These are phyloP conservation scores for Pezicula neosporulosa DNA, from an alignment of 2,329 filamentous ascomycete genomes.

Conservation along the genomic window DNA sequence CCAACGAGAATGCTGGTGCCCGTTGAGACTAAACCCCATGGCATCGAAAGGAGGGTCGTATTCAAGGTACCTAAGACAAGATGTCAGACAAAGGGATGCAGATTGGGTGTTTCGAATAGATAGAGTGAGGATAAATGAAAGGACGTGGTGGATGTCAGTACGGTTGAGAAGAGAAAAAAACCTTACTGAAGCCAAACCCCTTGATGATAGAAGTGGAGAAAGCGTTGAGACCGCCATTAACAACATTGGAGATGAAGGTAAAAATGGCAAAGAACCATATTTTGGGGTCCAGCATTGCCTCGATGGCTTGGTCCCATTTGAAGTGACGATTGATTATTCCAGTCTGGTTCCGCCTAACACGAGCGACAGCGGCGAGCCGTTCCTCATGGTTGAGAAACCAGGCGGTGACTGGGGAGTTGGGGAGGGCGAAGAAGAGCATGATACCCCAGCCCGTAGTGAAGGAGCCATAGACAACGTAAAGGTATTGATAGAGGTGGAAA, in stretches of 20 bases:
- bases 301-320: conserved; percentile 42
- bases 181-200: conserved; percentile 32
- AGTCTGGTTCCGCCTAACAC: conserved; percentile 51
- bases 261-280: conserved; percentile 23
- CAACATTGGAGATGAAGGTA: conserved; percentile 17
- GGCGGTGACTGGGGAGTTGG: conserved; percentile 44
- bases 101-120: too few relatives aligned
- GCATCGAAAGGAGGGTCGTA: too few relatives aligned
- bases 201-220: conserved; percentile 33
- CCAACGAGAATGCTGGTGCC: too few relatives aligned
- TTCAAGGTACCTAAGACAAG: too few relatives aligned
- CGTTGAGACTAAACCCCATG: too few relatives aligned
- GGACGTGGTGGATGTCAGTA: too few relatives aligned
- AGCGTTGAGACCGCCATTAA: conserved; percentile 19
- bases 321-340: conserved; percentile 48
- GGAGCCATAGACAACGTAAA: too few relatives aligned
- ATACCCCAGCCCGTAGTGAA: conserved; percentile 22
- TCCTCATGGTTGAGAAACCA: conserved; percentile 33
- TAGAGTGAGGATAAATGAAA: too few relatives aligned
- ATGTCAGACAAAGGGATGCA: too few relatives aligned
- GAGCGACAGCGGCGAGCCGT: conserved; percentile 42
- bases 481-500: too few relatives aligned
- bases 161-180: too few relatives aligned
- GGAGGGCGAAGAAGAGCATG: conserved; percentile 40
- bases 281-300: conserved; percentile 38